Percentiles rank a stretch among this genome's conserved stretches.
Evolutionary conservation across 2,329 filamentous ascomycete species (phyloP).

Genomic region (Ophiostoma novo-ulmi): DNA sequence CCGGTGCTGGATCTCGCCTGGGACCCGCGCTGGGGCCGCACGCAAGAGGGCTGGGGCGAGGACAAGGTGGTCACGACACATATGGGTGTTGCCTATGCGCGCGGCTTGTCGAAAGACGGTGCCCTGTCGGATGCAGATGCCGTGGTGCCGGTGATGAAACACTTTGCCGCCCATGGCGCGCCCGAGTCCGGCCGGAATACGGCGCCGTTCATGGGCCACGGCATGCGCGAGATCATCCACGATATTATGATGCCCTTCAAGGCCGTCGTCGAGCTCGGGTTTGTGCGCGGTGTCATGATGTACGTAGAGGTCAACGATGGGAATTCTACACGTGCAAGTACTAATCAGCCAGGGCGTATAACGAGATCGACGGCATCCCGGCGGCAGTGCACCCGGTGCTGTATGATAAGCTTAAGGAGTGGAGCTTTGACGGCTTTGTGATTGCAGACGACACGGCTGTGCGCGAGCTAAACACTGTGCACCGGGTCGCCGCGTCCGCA

Average conservation of each 20-base stretch:
- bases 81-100: constrained; percentile 14
- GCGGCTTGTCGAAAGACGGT: constrained; percentile 13
- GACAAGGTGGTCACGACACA: constrained; percentile 17
- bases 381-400: constrained; percentile 16
- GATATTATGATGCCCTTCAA: constrained; percentile 17
- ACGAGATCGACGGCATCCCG: constrained; percentile 18
- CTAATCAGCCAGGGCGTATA: constrained; percentile 10
- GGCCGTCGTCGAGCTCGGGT: constrained; percentile 14
- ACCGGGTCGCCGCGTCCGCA: not conserved
- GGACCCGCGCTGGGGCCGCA: constrained; percentile 16
- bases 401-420: constrained; percentile 4
- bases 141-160: constrained; percentile 18
- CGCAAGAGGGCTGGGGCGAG: constrained; percentile 18
- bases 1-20: constrained; percentile 14
- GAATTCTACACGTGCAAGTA: not conserved
- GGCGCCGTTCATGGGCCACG: constrained; percentile 1
- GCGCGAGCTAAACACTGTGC: constrained; percentile 11
- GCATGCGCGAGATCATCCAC: constrained; percentile 12
- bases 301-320: not conserved
- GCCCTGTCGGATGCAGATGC: constrained; percentile 7
- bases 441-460: constrained; percentile 19
- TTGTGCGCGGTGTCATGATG: constrained; percentile 19
- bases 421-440: constrained; percentile 16
- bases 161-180: constrained; percentile 16
- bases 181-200: constrained; percentile 16